Base-by-base conservation (phyloP, 2,329 filamentous ascomycete species). In the Aspergillus neoniger region DNA sequence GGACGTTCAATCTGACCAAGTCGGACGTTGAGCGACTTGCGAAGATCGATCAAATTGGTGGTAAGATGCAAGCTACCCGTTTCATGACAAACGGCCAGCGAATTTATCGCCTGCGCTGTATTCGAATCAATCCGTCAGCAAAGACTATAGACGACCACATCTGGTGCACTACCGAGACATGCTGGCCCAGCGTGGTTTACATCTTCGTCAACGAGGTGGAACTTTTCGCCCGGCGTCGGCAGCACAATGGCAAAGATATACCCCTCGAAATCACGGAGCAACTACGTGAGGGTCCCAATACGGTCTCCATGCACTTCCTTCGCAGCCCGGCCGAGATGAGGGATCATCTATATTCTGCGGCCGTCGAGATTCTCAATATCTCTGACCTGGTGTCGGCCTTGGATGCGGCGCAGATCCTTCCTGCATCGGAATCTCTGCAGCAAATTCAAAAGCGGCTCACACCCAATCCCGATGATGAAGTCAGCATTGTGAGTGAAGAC, bases 221-320 rank as follows among this genome's bases (percentile, higher is more conserved):
- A 10, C 72, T 91, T 15, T 78, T 81, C 23, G 73, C 86, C 9
- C 85, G 89, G 43, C 85, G 89, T 28, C 91, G 91, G 67, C 74
- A 85, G 1, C 88, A 95, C 63, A 85, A 93, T 69, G 88, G 88
- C 10, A 91, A 88, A 66, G 91, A 96, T 67, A 75, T 92, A 8
- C 88, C 93, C 0, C 79, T 91, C 5, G 91, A 96, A 66, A 78
- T 96, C 23, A 92, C 91, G 2, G 63, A 72, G 0, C 73, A 85
- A 19, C 65, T 96, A 5, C 72, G 69, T 8, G 66, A 76, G 15
- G 91, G 91, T 0, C 70, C 72, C 5, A 96, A 96, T 68, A 72
- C 69, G 0, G 70, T 96, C 2, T 77, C 81, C 4, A 72, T 93
- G 6, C 74, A 78, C 49, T 66, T 81, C 28, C 67, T 85, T 68